A percentile compares a stretch with the other conserved stretches of the same genome.
Conservation (phyloP, 169 alveolate species). For the Perkinsus chesapeaki region DNA sequence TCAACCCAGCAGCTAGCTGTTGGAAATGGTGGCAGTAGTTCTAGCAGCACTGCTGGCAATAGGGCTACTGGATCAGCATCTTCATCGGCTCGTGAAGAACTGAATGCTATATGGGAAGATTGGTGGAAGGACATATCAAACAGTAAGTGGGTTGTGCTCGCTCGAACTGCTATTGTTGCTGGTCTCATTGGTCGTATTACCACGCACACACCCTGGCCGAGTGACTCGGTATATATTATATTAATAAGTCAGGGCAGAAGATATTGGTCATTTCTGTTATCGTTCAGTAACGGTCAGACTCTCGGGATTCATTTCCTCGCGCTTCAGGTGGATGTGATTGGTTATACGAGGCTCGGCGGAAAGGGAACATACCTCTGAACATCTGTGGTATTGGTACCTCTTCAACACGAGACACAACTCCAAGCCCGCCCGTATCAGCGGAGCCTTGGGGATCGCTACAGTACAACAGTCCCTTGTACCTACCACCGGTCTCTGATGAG, state of each 20-base stretch:
- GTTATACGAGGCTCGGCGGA: not conserved
- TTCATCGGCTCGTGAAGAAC: not conserved
- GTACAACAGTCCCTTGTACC: not conserved
- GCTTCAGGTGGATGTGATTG: not conserved
- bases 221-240: not conserved
- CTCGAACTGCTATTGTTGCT: no score
- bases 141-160: no score
- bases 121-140: not conserved
- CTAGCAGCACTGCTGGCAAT: not conserved
- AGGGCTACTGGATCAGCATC: not conserved
- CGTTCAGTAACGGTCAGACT: no score
- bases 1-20: not conserved
- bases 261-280: no score
- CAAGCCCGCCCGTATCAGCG: not conserved
- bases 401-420: not conserved
- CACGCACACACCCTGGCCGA: not conserved
- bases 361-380: not conserved
- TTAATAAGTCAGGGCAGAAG: no score
- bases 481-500: not conserved
- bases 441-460: not conserved
- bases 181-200: not conserved
- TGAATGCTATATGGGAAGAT: not conserved
- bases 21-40: not conserved
- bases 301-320: no score
- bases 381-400: not conserved